Evolutionary conservation across 305 asterid species (phyloP).

Genomic region (Solanum chacoense): DNA sequence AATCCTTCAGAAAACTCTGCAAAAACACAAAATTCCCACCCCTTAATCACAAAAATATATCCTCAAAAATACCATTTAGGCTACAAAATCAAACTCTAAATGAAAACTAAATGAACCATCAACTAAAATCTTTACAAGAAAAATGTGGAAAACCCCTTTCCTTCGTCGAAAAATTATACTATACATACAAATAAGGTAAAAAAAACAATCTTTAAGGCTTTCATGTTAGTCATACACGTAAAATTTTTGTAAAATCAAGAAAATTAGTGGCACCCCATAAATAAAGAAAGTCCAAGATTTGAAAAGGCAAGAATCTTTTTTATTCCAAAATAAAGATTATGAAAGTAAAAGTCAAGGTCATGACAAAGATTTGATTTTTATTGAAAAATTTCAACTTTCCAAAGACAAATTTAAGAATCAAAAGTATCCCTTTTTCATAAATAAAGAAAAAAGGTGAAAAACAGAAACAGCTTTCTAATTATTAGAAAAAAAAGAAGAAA

Average conservation of each 20-base stretch:
- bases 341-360: background rate
- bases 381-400: background rate
- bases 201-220: background rate
- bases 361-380: background rate
- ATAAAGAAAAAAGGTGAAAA: background rate
- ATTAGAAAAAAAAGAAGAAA: background rate
- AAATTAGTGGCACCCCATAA: background rate
- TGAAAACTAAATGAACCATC: background rate
- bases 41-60: background rate
- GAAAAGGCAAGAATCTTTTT: background rate
- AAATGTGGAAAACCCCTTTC: background rate
- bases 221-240: background rate
- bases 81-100: background rate
- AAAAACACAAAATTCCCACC: background rate
- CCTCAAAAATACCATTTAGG: background rate
- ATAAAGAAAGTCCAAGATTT: background rate
- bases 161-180: background rate
- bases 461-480: background rate
- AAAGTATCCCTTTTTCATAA: background rate
- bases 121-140: background rate
- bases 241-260: background rate
- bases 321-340: background rate
- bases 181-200: background rate
- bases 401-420: background rate
- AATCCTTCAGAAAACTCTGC: slow-evolving; percentile 1